Percentiles rank a stretch among this genome's conserved stretches.
These are phyloP conservation scores for rapeseed (Brassica napus) DNA, from an alignment of 345 rosid genomes.

Conservation along the genomic window DNA sequence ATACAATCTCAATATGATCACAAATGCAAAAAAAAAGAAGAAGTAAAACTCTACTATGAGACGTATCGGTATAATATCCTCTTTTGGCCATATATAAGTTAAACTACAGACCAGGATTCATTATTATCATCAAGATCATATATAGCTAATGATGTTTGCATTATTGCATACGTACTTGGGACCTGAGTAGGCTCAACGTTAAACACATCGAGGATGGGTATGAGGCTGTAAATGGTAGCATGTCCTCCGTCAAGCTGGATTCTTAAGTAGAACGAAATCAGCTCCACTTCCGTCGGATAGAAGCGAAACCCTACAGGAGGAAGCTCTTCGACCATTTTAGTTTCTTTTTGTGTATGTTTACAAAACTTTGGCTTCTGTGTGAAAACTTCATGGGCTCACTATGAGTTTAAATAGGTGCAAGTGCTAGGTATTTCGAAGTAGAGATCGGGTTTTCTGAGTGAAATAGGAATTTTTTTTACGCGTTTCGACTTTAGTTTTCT, in stretches of 20 bases:
- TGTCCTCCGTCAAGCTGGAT: constrained; percentile 39
- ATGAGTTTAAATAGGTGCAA: constrained; percentile 19
- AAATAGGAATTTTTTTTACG: constrained; percentile 24
- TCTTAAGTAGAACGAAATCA: constrained; percentile 51
- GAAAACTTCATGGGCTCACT: neutral
- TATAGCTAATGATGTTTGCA: neutral
- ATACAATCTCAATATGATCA: neutral
- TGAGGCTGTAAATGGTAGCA: constrained; percentile 45
- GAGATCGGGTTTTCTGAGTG: constrained; percentile 25
- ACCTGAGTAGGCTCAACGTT: constrained; percentile 33
- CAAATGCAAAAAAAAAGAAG: neutral
- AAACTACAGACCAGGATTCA: neutral
- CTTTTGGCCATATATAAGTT: neutral
- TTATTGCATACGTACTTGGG: constrained; percentile 24
- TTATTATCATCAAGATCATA: neutral
- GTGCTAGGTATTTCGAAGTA: neutral
- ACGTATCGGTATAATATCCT: neutral
- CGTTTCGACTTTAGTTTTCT: constrained; percentile 22
- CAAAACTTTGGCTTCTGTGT: neutral
- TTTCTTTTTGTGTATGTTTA: constrained; percentile 4
- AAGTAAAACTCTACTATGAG: constrained; percentile 9
- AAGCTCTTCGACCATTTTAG: constrained; percentile 39
- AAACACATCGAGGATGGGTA: constrained; percentile 47
- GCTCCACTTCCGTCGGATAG: constrained; percentile 63
- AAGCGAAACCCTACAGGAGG: constrained; percentile 60